These are phyloP conservation scores for Galerina sulciceps DNA, from an alignment of 768 basidiomycete species.

Conservation along the genomic window DNA sequence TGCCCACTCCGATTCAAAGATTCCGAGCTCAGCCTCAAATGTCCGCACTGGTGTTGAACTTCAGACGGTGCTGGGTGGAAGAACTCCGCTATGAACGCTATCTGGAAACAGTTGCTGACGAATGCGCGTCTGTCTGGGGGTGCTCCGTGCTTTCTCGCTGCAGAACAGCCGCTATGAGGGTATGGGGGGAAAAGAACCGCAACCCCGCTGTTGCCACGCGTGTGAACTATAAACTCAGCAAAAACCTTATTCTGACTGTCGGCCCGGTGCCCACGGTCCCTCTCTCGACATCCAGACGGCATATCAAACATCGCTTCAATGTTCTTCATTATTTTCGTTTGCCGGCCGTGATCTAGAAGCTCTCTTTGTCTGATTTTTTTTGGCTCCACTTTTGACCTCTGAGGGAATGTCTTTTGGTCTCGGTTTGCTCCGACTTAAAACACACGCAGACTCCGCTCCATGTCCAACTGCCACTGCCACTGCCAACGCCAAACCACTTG, in stretches of 20 bases:
- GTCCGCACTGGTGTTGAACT: constrained; percentile 19
- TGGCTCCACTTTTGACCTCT: background rate
- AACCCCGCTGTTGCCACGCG: constrained; percentile 22
- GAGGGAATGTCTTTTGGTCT: background rate
- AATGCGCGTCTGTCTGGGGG: background rate
- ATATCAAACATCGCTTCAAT: too few species aligned
- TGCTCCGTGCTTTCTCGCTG: background rate
- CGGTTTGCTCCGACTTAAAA: background rate
- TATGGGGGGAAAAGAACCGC: constrained; percentile 20
- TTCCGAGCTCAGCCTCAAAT: constrained; percentile 49
- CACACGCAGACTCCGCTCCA: background rate
- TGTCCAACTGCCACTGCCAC: background rate
- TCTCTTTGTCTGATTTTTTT: background rate
- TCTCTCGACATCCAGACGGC: background rate
- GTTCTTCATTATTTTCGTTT: too few species aligned
- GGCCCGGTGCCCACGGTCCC: constrained; percentile 28
- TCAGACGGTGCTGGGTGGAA: constrained; percentile 9
- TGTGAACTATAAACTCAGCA: constrained; percentile 19
- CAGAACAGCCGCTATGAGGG: constrained; percentile 8
- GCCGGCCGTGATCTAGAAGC: too few species aligned
- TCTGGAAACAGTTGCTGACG: background rate
- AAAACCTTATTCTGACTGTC: constrained; percentile 15
- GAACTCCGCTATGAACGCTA: background rate
- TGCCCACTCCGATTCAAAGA: constrained; percentile 53
- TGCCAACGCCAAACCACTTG: background rate